Conservation (phyloP, 1,139 yeast species). For the Wickerhamomyces sp. region DNA sequence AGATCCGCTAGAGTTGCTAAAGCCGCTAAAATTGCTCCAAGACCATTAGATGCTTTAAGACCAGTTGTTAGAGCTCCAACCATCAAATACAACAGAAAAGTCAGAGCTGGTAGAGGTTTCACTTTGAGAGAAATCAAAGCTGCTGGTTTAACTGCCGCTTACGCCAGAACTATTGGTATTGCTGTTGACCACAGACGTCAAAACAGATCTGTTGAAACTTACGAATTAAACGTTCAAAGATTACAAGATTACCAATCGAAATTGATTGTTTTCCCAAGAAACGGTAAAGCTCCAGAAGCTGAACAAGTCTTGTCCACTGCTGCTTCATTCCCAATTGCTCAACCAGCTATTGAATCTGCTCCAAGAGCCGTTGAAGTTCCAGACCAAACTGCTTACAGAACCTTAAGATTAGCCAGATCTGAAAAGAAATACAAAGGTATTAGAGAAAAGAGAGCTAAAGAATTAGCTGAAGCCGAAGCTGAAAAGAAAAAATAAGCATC, state of each 20-base stretch:
- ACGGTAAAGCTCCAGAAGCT: conserved; percentile 73
- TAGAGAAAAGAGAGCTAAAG: conserved; percentile 95
- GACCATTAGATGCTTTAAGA: conserved; percentile 93
- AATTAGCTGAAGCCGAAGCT: conserved; percentile 98
- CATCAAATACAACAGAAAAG: conserved; percentile 97
- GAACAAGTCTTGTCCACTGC: conserved; percentile 70
- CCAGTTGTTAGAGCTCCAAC: conserved; percentile 99
- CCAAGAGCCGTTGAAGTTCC: conserved; percentile 92
- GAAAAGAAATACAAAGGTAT: conserved; percentile 88
- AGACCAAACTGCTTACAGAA: conserved; percentile 90
- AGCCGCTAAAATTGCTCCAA: conserved; percentile 96
- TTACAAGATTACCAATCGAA: conserved; percentile 94
- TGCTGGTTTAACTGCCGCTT: conserved; percentile 90
- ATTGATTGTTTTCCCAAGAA: conserved; percentile 93
- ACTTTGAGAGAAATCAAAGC: conserved; percentile 97
- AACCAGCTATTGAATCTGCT: conserved; percentile 63
- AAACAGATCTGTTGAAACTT: conserved; percentile 95
- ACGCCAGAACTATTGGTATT: conserved; percentile 97
- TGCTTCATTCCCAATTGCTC: conserved; percentile 89
- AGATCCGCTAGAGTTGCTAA: conserved; percentile 90
- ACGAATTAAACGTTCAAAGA: conserved; percentile 93
- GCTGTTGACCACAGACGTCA: conserved; percentile 99
- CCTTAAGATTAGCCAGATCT: conserved; percentile 90
- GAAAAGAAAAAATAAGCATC: conserved; percentile 73
- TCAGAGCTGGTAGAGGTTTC: conserved; percentile 99